Conservation (phyloP, 768 basidiomycete species). For the Podaxis sp. region DNA sequence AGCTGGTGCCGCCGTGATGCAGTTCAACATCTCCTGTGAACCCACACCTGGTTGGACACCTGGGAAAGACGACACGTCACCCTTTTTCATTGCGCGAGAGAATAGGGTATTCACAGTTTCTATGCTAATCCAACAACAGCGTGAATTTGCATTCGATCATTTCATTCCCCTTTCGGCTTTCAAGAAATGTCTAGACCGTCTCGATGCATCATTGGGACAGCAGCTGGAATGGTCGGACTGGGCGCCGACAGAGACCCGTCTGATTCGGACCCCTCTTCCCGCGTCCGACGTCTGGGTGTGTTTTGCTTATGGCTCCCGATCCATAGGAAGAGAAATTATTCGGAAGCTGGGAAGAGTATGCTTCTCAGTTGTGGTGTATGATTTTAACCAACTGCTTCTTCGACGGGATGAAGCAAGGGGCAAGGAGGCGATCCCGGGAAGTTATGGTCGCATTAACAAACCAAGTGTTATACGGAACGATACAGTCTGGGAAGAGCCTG, state of each 20-base stretch:
- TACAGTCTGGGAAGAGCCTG: slow-evolving; percentile 37
- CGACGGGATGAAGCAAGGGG: slow-evolving; percentile 5
- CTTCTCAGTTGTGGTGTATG: slow-evolving; percentile 38
- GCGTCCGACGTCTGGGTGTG: slow-evolving; percentile 54
- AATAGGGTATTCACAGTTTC: slow-evolving; percentile 48
- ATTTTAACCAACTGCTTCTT: slow-evolving; percentile 48
- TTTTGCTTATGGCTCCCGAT: slow-evolving; percentile 40
- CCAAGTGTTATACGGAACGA: slow-evolving; percentile 22
- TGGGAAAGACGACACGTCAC: slow-evolving; percentile 30
- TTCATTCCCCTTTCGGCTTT: slow-evolving; percentile 43
- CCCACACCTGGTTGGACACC: slow-evolving; percentile 48
- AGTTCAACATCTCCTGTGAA: slow-evolving; percentile 50
- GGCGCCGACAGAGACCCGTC: slow-evolving; percentile 47
- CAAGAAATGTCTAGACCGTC: slow-evolving; percentile 22
- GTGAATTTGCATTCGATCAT: slow-evolving; percentile 31
- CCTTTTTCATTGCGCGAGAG: slow-evolving; percentile 42
- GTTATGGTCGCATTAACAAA: neutral
- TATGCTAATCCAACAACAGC: slow-evolving; percentile 30
- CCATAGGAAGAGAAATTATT: slow-evolving; percentile 34
- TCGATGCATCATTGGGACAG: slow-evolving; percentile 14
- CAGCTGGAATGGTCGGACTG: slow-evolving; percentile 47
- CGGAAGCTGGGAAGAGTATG: slow-evolving; percentile 18
- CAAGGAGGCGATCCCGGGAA: neutral
- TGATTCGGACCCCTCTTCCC: slow-evolving; percentile 31
- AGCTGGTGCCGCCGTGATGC: slow-evolving; percentile 24